Base-by-base conservation (phyloP, 2,329 filamentous ascomycete genomes). In the Microdochium nivale region DNA sequence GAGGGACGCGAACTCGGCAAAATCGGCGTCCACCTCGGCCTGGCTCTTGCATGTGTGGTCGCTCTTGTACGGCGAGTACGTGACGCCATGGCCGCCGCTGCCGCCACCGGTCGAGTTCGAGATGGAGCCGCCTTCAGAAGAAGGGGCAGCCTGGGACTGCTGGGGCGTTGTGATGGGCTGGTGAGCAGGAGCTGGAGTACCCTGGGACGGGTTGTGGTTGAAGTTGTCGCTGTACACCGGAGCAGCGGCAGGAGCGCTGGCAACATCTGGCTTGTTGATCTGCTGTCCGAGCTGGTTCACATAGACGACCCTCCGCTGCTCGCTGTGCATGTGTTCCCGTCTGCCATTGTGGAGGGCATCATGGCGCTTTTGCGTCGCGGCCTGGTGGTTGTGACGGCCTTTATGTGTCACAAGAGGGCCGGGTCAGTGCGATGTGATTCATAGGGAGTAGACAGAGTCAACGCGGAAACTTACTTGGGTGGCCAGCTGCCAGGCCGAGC, bases 21-120 rank as follows among this genome's bases (percentile, higher is more conserved):
- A 80, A 61, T 95, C 89, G 21, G 69, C 63, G 54, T 79, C 72
- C 49, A 95, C 76, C 58, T 88, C 72, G 1, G 72, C 68, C 50
- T 76, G 70, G 5, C 77, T 72, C 67, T 92, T 94, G 77, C 89
- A 95, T 52, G 68, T 68, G 27, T 78, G 73, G 53, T 79, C 74
- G 13, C 64, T 65, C 25, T 70, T 72, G 64, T 77, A 78, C 1
- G 75, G 75, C 1, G 75, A 72, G 57, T 78, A 78, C 2, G 74
- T 71, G 27, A 79, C 62, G 3, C 75, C 75, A 30, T 71, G 21
- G 40, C 21, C 21, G 7, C n/a, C 40, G 19, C 14, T 37, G 33
- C 33, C 33, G 33, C 33, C 13, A 13, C 40, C 40, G 23, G 40
- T 30, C 27, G 27, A 5, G 27, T 30, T 30, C 5, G 5, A 30